Base-by-base conservation (phyloP, 148 eudicot species). In the Fagopyrum esculentum region DNA sequence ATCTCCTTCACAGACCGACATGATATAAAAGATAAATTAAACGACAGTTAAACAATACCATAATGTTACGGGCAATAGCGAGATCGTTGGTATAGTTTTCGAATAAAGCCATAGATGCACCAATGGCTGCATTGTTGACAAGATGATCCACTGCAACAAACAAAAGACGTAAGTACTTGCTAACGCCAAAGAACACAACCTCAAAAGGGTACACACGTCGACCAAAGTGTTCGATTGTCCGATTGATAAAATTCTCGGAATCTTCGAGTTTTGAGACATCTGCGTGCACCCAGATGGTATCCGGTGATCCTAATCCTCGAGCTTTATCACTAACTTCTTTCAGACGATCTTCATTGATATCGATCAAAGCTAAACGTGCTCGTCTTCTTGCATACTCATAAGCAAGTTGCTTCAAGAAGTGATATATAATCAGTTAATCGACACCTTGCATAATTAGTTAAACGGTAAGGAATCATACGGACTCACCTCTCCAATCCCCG, bases 401-500 rank as follows among this genome's bases (percentile, higher is more conserved):
- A 16, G 93, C 96, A 3, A 89, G 70, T 63, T 91, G 83, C 91
- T 90, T 16, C 46, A 51, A 11, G 15, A 74, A 35, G 1, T 35
- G 40, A 35, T 35, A 35, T 1, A 35, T 35, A 35, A 35, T 35
- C 40, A 35, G 40, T 35, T 1, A 35, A 35, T 0, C 3, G 40
- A 35, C 1, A 1, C 40, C 40, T 35, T 35, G 40, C 0, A 35
- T 35, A 35, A 35, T 35, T 1, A 35, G 40, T 35, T 35, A 0
- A 35, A 35, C 40, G 1, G 1, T 35, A 35, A 35, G 1, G 40
- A 35, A 35, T 35, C 40, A 2, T 35, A 35, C 40, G 40, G 40
- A 35, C 56, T 6, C 16, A 90, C 91, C 90, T 90, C 94, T 75
- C 94, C 95, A 22, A 90, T 86, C 17, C 95, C 95, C 16, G 90